Conservation (phyloP, 805 yeast genomes). For the Kregervanrija delftensis region DNA sequence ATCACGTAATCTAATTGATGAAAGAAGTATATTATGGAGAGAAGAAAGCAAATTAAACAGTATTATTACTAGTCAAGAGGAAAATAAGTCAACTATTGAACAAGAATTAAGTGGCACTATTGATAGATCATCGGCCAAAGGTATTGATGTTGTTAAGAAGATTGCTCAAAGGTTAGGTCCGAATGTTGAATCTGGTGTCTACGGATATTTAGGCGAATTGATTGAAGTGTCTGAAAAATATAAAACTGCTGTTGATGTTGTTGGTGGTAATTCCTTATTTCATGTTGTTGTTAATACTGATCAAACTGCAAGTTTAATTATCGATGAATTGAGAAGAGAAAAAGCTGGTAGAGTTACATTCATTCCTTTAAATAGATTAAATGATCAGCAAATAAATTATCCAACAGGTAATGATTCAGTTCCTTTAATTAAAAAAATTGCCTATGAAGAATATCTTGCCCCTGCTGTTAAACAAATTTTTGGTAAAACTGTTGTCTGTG, state of each 20-base stretch:
- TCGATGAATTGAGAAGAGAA: conserved; percentile 66
- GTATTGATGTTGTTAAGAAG: conserved; percentile 61
- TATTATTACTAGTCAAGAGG: conserved; percentile 46
- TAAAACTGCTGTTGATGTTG: conserved; percentile 78
- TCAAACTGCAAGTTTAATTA: conserved; percentile 68
- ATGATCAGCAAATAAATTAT: conserved; percentile 35
- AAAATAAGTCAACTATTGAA: conserved; percentile 45
- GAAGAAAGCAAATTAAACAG: conserved; percentile 61
- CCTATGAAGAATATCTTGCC: conserved; percentile 47
- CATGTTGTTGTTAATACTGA: conserved; percentile 88
- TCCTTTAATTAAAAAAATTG: conserved; percentile 72
- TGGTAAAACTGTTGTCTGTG: conserved; percentile 73
- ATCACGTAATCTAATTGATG: conserved; percentile 47
- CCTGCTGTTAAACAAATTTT: conserved; percentile 75
- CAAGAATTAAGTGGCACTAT: conserved; percentile 62
- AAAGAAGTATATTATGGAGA: conserved; percentile 72
- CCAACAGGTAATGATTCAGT: conserved; percentile 66
- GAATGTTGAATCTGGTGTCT: conserved; percentile 39
- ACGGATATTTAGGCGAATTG: conserved; percentile 82
- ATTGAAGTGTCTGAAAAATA: conserved; percentile 77
- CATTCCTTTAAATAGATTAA: conserved; percentile 75
- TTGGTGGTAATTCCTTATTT: conserved; percentile 81
- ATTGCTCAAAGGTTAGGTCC: conserved; percentile 56
- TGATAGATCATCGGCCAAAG: conserved; percentile 64
- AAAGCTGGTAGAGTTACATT: conserved; percentile 84